These are phyloP conservation scores for Xylaria sp. DNA, from an alignment of 2,329 filamentous ascomycete species.

Conservation along the genomic window DNA sequence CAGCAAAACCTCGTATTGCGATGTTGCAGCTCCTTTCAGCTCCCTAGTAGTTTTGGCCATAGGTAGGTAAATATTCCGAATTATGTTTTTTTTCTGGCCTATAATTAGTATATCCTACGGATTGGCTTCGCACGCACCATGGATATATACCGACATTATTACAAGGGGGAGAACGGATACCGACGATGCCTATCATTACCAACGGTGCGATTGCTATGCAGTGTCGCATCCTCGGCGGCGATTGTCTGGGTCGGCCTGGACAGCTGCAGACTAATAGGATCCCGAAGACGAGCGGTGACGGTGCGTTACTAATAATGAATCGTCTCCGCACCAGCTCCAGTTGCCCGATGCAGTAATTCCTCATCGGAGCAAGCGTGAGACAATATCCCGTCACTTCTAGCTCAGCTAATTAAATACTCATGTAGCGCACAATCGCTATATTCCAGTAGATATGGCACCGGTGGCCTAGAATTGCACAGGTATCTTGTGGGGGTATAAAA, in stretches of 20 bases:
- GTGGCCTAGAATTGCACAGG: background rate
- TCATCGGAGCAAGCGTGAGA: slow-evolving; percentile 26
- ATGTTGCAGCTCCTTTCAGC: background rate
- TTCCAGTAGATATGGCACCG: background rate
- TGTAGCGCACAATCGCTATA: background rate
- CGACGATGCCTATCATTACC: background rate
- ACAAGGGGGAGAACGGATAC: background rate
- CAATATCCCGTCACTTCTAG: background rate
- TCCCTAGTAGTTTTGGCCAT: background rate
- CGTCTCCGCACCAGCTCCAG: slow-evolving; percentile 31
- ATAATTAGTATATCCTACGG: slow-evolving; percentile 1
- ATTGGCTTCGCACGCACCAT: background rate
- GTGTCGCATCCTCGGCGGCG: background rate
- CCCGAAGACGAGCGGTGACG: background rate
- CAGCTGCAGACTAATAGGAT: background rate
- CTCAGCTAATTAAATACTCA: background rate
- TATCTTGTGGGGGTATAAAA: background rate
- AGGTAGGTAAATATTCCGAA: background rate
- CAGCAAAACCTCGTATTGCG: slow-evolving; percentile 12
- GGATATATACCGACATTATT: background rate
- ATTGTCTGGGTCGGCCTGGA: background rate
- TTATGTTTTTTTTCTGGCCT: background rate
- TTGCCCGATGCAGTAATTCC: slow-evolving; percentile 37
- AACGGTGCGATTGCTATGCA: background rate
- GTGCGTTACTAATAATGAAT: slow-evolving; percentile 11